Conservation (phyloP, 768 basidiomycete species). For the Boletus bicolor region DNA sequence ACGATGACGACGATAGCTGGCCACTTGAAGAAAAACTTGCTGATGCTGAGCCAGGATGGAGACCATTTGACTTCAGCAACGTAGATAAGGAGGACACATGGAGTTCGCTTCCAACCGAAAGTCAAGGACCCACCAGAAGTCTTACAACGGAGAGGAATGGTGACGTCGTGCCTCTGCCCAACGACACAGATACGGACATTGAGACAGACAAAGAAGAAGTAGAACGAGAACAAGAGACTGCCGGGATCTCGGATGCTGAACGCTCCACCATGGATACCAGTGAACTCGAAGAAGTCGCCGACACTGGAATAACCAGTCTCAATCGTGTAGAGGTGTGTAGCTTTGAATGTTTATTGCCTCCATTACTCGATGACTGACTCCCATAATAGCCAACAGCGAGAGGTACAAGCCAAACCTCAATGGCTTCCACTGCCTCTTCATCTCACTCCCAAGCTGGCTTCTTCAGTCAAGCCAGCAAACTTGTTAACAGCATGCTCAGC, state of each 20-base stretch:
- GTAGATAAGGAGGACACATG: conserved; percentile 72
- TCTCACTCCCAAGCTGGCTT: conserved; percentile 54
- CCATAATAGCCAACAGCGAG: conserved; percentile 22
- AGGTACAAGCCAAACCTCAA: conserved; percentile 55
- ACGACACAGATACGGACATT: conserved; percentile 12
- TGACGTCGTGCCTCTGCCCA: not conserved
- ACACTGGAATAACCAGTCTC: conserved; percentile 37
- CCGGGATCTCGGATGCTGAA: conserved; percentile 38
- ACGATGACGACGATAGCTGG: conserved; percentile 71
- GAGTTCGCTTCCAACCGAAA: conserved; percentile 66
- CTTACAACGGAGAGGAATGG: conserved; percentile 14
- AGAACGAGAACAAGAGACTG: conserved; percentile 10
- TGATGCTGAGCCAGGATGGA: conserved; percentile 55
- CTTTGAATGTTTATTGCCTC: conserved; percentile 2
- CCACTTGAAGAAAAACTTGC: conserved; percentile 64
- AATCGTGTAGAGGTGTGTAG: conserved; percentile 42
- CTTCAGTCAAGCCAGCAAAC: conserved; percentile 66
- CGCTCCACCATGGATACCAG: conserved; percentile 29
- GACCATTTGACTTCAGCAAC: conserved; percentile 47
- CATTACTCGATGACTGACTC: conserved; percentile 8
- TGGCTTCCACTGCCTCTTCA: conserved; percentile 40
- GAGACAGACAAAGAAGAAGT: conserved; percentile 10
- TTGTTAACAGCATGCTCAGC: conserved; percentile 65
- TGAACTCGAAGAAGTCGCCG: conserved; percentile 40
- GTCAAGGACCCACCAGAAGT: conserved; percentile 37